Evolutionary conservation across 208 protist species (phyloP).

Genomic region (Crithidia bombi): DNA sequence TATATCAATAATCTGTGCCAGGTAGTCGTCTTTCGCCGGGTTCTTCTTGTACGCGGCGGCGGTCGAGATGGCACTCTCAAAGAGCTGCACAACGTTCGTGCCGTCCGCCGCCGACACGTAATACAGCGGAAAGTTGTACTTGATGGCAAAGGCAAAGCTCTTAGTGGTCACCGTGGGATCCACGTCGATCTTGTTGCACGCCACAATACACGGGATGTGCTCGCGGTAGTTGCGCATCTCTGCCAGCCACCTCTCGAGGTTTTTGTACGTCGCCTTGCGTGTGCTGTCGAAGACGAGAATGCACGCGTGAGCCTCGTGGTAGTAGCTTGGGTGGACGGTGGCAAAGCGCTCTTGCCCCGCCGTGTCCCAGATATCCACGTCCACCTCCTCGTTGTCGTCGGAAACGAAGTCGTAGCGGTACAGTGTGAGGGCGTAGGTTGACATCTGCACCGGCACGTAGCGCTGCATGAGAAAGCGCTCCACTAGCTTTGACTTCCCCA

Average conservation of each 20-base stretch:
- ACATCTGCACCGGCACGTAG: slow-evolving; percentile 93
- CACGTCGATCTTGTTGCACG: slow-evolving; percentile 96
- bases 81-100: slow-evolving; percentile 94
- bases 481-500: slow-evolving; percentile 96
- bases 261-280: slow-evolving; percentile 96
- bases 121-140: slow-evolving; percentile 91
- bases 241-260: slow-evolving; percentile 94
- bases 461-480: slow-evolving; percentile 96
- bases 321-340: slow-evolving; percentile 95
- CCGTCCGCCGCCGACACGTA: slow-evolving; percentile 95
- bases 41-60: slow-evolving; percentile 90
- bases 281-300: slow-evolving; percentile 96
- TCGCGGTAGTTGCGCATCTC: slow-evolving; percentile 92
- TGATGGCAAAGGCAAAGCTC: slow-evolving; percentile 93
- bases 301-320: slow-evolving; percentile 93
- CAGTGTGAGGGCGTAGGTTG: slow-evolving; percentile 94
- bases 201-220: slow-evolving; percentile 93
- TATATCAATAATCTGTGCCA: slow-evolving; percentile 82
- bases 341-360: slow-evolving; percentile 94
- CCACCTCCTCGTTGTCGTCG: slow-evolving; percentile 69
- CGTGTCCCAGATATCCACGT: slow-evolving; percentile 94
- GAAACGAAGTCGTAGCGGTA: slow-evolving; percentile 90
- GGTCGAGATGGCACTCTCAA: slow-evolving; percentile 80
- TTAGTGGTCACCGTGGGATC: slow-evolving; percentile 85
- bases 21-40: slow-evolving; percentile 87